Evolutionary conservation across 2,329 filamentous ascomycete genomes (phyloP).

Genomic region (Hymenoscyphus linearis): DNA sequence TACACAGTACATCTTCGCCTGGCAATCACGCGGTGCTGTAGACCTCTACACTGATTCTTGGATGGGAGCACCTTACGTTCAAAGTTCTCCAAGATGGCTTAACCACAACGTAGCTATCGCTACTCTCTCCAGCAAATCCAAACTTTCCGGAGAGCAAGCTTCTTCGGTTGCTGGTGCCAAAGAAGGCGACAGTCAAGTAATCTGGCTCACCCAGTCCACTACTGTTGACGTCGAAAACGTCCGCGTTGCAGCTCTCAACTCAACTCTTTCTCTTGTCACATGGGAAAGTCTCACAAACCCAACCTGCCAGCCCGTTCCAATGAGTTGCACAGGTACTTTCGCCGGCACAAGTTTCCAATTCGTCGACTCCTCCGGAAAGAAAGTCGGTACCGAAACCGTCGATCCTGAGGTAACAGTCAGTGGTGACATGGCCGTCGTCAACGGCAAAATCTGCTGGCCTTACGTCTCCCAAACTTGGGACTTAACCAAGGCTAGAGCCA

Average conservation of each 20-base stretch:
- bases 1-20: slow-evolving; percentile 54
- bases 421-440: slow-evolving; percentile 56
- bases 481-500: slow-evolving; percentile 32
- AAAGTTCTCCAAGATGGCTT: slow-evolving; percentile 31
- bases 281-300: slow-evolving; percentile 58
- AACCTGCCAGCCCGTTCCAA: slow-evolving; percentile 49
- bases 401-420: slow-evolving; percentile 52
- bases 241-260: slow-evolving; percentile 51
- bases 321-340: slow-evolving; percentile 55
- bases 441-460: slow-evolving; percentile 55
- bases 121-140: slow-evolving; percentile 52
- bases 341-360: slow-evolving; percentile 56
- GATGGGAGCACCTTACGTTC: slow-evolving; percentile 53
- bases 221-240: slow-evolving; percentile 52
- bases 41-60: slow-evolving; percentile 50
- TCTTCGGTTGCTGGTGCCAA: slow-evolving; percentile 46
- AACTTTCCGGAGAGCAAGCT: slow-evolving; percentile 47
- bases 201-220: slow-evolving; percentile 49
- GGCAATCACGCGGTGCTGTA: slow-evolving; percentile 55
- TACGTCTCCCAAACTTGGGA: slow-evolving; percentile 53
- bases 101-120: slow-evolving; percentile 56
- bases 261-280: slow-evolving; percentile 47
- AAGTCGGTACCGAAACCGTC: slow-evolving; percentile 45
- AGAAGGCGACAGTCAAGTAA: slow-evolving; percentile 53
- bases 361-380: slow-evolving; percentile 45